Conservation (phyloP, 192 early-diverging fungal genomes). For the Jimgerdemannia flammicorona region DNA sequence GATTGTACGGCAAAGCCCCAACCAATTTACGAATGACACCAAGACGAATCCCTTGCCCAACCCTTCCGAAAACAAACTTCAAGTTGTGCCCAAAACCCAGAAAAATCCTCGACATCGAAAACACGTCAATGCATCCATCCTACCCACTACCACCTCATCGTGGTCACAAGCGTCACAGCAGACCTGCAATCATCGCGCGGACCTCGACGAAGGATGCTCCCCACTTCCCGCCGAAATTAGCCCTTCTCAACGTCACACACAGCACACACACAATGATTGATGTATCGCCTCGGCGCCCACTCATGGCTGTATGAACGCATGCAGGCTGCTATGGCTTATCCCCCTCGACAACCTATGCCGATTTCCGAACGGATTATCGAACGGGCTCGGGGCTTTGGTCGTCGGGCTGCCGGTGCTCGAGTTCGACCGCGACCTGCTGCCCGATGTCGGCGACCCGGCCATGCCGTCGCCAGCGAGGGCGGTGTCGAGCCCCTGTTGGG, state of each 20-base stretch:
- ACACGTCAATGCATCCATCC: too few species aligned
- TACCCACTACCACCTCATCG: too few species aligned
- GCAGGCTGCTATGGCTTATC: neutral
- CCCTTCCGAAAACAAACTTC: too few species aligned
- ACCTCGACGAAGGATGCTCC: neutral
- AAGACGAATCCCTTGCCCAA: too few species aligned
- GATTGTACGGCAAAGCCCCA: too few species aligned
- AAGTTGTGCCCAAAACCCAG: too few species aligned
- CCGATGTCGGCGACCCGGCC: neutral
- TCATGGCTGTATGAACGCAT: neutral
- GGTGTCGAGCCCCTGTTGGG: neutral
- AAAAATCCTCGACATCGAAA: too few species aligned
- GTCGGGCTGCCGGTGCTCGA: neutral
- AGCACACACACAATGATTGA: neutral
- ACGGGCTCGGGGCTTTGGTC: neutral
- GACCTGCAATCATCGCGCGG: too few species aligned
- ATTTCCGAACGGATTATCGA: neutral
- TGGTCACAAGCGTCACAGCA: too few species aligned
- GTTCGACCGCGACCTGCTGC: neutral
- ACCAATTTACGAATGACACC: too few species aligned
- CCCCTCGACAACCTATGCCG: neutral
- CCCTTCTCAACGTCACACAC: neutral
- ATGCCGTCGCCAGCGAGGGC: neutral
- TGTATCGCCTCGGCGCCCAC: neutral
- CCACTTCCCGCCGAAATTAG: neutral